Percentiles rank a stretch among this genome's conserved stretches.
phyloP scores from a whole-genome alignment of 75 land plant species.

The Selaginella moellendorffii region DNA sequence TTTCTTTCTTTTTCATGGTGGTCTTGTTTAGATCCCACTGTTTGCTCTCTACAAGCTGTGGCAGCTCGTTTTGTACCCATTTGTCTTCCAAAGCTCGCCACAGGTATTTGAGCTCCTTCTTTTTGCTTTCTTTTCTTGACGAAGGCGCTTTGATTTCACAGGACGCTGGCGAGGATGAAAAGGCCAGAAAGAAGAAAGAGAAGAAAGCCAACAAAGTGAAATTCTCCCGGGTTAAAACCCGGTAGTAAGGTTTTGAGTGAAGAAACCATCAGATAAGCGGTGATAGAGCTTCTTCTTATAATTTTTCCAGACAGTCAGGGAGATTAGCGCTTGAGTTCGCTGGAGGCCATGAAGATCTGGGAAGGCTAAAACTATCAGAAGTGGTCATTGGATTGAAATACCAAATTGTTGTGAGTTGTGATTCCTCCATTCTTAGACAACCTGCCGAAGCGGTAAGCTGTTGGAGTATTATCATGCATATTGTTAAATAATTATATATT shows the following conservation, averaged over 20 bases:
- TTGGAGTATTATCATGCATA: no score
- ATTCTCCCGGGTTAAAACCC: not conserved
- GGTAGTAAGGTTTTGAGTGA: no score
- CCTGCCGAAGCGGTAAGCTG: no score
- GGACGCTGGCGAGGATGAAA: slow-evolving; percentile 54
- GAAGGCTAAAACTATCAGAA: no score
- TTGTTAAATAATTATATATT: no score
- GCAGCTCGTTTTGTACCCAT: slow-evolving; percentile 15
- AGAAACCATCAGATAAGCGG: not conserved
- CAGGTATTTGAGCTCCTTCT: slow-evolving; percentile 29
- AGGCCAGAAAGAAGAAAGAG: slow-evolving; percentile 61
- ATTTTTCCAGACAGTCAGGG: no score
- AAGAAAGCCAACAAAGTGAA: slow-evolving; percentile 30
- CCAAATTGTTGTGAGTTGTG: no score
- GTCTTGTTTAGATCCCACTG: slow-evolving; percentile 42
- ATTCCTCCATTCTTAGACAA: no score
- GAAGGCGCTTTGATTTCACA: slow-evolving; percentile 14
- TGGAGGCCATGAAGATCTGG: no score
- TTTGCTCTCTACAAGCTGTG: slow-evolving; percentile 41
- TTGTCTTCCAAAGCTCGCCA: slow-evolving; percentile 35
- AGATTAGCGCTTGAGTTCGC: no score
- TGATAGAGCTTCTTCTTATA: not conserved
- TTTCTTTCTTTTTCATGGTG: not conserved
- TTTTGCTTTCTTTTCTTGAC: not conserved
- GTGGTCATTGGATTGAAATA: no score